Evolutionary conservation across 169 alveolate species (phyloP).

Genomic region (Plasmodium ovale): DNA sequence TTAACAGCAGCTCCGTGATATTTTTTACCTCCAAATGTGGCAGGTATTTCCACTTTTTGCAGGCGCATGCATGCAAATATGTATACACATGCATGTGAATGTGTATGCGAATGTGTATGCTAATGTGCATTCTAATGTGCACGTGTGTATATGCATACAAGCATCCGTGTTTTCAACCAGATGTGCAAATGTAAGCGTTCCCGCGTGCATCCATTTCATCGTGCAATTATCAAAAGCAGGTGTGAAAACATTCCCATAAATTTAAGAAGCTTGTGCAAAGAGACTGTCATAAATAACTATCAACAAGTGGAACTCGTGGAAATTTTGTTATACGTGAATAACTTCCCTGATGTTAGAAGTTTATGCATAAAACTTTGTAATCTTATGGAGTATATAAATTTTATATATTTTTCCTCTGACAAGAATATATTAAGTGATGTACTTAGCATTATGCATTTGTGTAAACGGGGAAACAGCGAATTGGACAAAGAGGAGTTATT

Average conservation of each 20-base stretch:
- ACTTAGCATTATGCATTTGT: slow-evolving; percentile 39
- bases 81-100: background rate
- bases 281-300: slow-evolving; percentile 24
- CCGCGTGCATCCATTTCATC: no score
- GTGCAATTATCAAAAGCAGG: slow-evolving; percentile 34
- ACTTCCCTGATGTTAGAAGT: slow-evolving; percentile 15
- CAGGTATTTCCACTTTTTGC: slow-evolving; percentile 8
- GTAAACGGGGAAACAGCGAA: slow-evolving; percentile 24
- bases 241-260: slow-evolving; percentile 35
- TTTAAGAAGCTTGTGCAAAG: slow-evolving; percentile 59
- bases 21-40: slow-evolving; percentile 43
- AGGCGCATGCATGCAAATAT: background rate
- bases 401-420: slow-evolving; percentile 30
- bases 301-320: slow-evolving; percentile 50
- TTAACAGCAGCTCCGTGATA: slow-evolving; percentile 57
- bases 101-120: background rate
- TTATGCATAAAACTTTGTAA: slow-evolving; percentile 36
- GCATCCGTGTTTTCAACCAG: background rate
- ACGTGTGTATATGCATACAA: background rate
- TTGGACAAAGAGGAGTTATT: slow-evolving; percentile 4
- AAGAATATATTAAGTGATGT: slow-evolving; percentile 38
- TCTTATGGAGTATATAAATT: slow-evolving; percentile 57
- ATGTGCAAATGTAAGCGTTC: no score
- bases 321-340: slow-evolving; percentile 31
- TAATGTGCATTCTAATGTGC: no score